Percentiles rank a stretch among this genome's conserved stretches.
phyloP scores from a whole-genome alignment of 768 basidiomycete species.

The Strobilomyces confusus region DNA sequence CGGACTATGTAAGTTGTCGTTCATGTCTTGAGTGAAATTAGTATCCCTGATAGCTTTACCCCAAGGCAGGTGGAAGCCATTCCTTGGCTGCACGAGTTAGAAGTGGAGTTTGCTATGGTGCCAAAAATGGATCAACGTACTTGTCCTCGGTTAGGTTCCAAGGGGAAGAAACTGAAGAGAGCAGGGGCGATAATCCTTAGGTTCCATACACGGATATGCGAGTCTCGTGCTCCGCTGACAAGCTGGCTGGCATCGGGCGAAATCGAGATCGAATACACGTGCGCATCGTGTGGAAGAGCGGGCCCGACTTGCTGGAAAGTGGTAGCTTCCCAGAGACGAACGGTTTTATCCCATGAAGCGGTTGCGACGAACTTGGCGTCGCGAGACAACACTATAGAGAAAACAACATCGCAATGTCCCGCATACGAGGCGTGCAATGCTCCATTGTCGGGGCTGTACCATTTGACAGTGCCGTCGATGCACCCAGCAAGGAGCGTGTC shows the following conservation, averaged over 20 bases:
- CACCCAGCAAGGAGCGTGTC: slow-evolving; percentile 18
- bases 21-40: neutral
- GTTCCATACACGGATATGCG: slow-evolving; percentile 14
- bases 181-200: slow-evolving; percentile 9
- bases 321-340: slow-evolving; percentile 25
- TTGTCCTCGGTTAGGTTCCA: slow-evolving; percentile 11
- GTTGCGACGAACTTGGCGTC: slow-evolving; percentile 22
- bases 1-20: neutral
- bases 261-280: slow-evolving; percentile 11
- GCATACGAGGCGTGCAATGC: neutral
- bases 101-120: too few species aligned
- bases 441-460: slow-evolving; percentile 9
- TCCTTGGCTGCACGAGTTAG: neutral
- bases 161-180: slow-evolving; percentile 11
- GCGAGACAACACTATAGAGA: slow-evolving; percentile 18
- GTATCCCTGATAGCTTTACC: neutral
- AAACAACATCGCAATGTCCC: slow-evolving; percentile 20
- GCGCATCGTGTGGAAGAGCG: slow-evolving; percentile 9
- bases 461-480: slow-evolving; percentile 13
- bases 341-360: slow-evolving; percentile 26
- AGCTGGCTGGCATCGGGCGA: slow-evolving; percentile 15
- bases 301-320: slow-evolving; percentile 19
- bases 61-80: neutral
- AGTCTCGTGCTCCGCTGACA: slow-evolving; percentile 16
- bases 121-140: slow-evolving; percentile 2